phyloP scores from a whole-genome alignment of 352 stramenopile species.

The Globisporangium middletonii region DNA sequence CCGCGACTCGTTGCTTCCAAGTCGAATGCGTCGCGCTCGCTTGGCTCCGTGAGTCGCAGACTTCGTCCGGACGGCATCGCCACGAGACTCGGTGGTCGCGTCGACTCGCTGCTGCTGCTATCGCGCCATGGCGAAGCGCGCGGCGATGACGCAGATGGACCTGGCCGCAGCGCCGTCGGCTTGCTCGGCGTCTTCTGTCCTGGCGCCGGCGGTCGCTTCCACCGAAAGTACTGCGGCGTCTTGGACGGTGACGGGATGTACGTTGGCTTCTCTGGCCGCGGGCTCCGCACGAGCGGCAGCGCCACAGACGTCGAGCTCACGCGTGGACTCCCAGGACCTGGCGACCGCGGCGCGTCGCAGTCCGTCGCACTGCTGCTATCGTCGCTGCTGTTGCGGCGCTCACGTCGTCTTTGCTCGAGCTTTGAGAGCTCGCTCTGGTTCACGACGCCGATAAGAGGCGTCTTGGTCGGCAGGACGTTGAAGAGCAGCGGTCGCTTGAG shows the following conservation, averaged over 20 bases:
- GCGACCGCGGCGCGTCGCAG: conserved; percentile 6
- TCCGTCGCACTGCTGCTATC: conserved; percentile 12
- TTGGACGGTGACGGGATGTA: conserved; percentile 38
- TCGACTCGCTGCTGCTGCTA: background rate
- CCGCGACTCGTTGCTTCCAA: background rate
- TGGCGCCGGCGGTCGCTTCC: conserved; percentile 26
- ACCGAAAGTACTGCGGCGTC: conserved; percentile 61
- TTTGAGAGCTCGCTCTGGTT: conserved; percentile 37
- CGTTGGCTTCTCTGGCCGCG: conserved; percentile 24
- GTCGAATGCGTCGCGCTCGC: background rate
- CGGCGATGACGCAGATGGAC: background rate
- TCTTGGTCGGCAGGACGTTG: conserved; percentile 36
- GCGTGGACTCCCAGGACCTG: conserved; percentile 21
- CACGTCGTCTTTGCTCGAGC: conserved; percentile 18
- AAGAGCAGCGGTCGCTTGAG: conserved; percentile 51
- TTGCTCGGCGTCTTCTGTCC: conserved; percentile 11
- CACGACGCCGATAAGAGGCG: conserved; percentile 39
- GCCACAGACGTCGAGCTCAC: conserved; percentile 32
- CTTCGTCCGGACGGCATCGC: conserved; percentile 4
- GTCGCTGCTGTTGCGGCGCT: conserved; percentile 8
- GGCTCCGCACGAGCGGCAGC: conserved; percentile 48
- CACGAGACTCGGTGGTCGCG: conserved; percentile 4
- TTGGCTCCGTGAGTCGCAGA: background rate
- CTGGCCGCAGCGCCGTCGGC: background rate
- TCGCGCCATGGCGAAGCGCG: conserved; percentile 15